Conservation (phyloP, 2,329 filamentous ascomycete species). For the Fusarium tanahbumbuense region DNA sequence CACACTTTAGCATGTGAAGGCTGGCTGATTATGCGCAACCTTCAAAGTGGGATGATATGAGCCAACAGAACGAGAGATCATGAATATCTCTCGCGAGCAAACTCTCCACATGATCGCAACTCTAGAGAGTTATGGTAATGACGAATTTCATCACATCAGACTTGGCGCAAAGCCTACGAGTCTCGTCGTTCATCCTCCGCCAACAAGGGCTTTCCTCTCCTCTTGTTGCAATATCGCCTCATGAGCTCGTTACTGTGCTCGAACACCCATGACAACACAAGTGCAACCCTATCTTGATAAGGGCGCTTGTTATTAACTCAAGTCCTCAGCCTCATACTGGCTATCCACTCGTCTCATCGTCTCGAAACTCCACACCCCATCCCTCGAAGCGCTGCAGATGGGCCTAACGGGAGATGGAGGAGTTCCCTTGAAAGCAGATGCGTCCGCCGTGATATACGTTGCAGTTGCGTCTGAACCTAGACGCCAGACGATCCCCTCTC, state of each 20-base stretch:
- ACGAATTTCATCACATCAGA: not conserved
- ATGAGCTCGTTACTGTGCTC: conserved; percentile 7
- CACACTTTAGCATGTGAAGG: conserved; percentile 40
- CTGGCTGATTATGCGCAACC: conserved; percentile 7
- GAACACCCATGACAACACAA: conserved; percentile 16
- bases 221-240: conserved; percentile 5
- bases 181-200: not conserved
- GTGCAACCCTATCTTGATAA: conserved; percentile 21
- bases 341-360: conserved; percentile 15
- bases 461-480: conserved; percentile 38
- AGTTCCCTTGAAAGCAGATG: conserved; percentile 32
- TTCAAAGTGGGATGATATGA: conserved; percentile 2
- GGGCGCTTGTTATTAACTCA: conserved; percentile 12
- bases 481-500: conserved; percentile 16
- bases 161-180: conserved; percentile 4
- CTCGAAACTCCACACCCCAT: conserved; percentile 29
- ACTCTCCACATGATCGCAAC: not conserved
- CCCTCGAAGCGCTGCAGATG: conserved; percentile 30
- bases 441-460: conserved; percentile 14
- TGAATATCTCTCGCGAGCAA: conserved; percentile 3
- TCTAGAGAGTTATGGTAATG: not conserved
- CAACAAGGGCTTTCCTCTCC: conserved; percentile 1
- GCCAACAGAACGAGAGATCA: conserved; percentile 11
- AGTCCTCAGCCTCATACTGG: conserved; percentile 35
- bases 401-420: conserved; percentile 41